A percentile compares a stretch with the other conserved stretches of the same genome.
phyloP scores from a whole-genome alignment of 2,329 filamentous ascomycete species.

The Fonsecaea nubica region DNA sequence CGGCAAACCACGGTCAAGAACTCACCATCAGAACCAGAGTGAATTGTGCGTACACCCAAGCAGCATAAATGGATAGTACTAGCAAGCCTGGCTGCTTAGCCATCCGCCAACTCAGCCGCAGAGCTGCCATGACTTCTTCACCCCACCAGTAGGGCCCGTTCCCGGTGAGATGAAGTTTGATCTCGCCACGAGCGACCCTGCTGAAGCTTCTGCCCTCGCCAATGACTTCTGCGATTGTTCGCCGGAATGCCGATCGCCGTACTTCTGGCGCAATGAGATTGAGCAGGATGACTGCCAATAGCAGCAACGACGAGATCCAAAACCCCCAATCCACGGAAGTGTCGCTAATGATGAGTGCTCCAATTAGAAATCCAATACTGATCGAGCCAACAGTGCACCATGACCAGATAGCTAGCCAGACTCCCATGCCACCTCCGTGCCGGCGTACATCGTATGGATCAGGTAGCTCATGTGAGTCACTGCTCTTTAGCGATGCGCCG shows the following conservation, averaged over 20 bases:
- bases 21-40: conserved; percentile 73
- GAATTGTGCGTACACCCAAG: conserved; percentile 79
- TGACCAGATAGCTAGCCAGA: conserved; percentile 80
- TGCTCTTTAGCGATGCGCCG: conserved; percentile 75
- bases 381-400: conserved; percentile 78
- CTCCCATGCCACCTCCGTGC: conserved; percentile 77
- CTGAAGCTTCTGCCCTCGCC: conserved; percentile 39
- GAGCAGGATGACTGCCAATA: conserved; percentile 69
- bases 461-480: conserved; percentile 72
- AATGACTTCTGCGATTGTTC: conserved; percentile 69
- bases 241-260: conserved; percentile 70
- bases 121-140: conserved; percentile 74
- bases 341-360: conserved; percentile 70
- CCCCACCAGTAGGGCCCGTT: conserved; percentile 78
- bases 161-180: conserved; percentile 76
- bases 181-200: conserved; percentile 71
- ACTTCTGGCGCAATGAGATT: conserved; percentile 77
- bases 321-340: conserved; percentile 75
- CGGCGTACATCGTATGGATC: conserved; percentile 71
- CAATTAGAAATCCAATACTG: conserved; percentile 73
- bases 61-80: conserved; percentile 73
- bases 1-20: conserved; percentile 19
- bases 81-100: conserved; percentile 74
- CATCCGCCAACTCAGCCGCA: conserved; percentile 72
- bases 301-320: conserved; percentile 72